These are phyloP conservation scores for Groenewaldozyma salmanticensis DNA, from an alignment of 805 yeast species.

Conservation along the genomic window DNA sequence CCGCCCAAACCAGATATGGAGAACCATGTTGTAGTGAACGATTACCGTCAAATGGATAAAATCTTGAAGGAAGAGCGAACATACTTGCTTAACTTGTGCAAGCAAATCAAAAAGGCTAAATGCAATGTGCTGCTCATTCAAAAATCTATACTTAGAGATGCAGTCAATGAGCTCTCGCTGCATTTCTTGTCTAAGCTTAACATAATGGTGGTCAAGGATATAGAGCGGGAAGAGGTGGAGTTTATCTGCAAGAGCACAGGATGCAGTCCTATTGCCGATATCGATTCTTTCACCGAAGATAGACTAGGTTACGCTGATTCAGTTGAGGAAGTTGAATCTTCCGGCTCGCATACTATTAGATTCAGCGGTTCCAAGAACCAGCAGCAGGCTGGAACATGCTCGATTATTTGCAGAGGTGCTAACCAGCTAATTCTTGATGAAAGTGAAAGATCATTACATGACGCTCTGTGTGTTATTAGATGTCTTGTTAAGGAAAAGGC, in stretches of 20 bases:
- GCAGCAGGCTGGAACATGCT: conserved; percentile 48
- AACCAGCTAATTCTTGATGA: conserved; percentile 85
- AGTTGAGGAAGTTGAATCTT: conserved; percentile 81
- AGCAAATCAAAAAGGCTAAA: conserved; percentile 91
- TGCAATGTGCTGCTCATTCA: conserved; percentile 88
- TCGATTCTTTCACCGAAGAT: conserved; percentile 87
- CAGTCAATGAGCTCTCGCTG: conserved; percentile 87
- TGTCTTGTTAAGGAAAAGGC: conserved; percentile 84
- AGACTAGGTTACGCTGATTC: conserved; percentile 86
- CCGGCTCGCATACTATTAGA: conserved; percentile 83
- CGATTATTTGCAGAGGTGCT: conserved; percentile 92
- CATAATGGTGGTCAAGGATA: conserved; percentile 89
- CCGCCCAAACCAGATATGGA: conserved; percentile 98
- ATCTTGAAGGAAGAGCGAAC: conserved; percentile 97
- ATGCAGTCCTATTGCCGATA: conserved; percentile 93
- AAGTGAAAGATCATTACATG: conserved; percentile 94
- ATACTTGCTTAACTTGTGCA: conserved; percentile 86
- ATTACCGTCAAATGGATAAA: conserved; percentile 98
- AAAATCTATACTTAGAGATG: conserved; percentile 88
- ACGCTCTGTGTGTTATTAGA: conserved; percentile 88
- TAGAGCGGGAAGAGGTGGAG: conserved; percentile 93
- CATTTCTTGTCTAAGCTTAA: conserved; percentile 90
- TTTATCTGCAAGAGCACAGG: conserved; percentile 79
- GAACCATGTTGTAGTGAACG: conserved; percentile 93
- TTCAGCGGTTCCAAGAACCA: conserved; percentile 32